phyloP scores from a whole-genome alignment of 345 rosid genomes.

The Linum tenue region DNA sequence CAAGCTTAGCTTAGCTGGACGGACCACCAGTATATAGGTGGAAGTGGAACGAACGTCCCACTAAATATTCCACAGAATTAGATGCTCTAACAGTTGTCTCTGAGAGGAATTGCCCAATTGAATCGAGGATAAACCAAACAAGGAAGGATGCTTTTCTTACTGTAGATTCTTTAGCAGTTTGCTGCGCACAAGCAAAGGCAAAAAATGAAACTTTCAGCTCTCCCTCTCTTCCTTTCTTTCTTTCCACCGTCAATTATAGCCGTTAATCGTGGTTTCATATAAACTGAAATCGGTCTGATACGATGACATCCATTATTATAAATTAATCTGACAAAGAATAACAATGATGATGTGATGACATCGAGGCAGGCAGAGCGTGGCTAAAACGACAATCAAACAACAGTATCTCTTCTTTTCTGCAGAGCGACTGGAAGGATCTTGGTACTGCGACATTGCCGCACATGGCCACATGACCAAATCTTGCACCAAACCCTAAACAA shows the following conservation, averaged over 20 bases:
- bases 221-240: slow-evolving; percentile 2
- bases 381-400: too few relatives aligned
- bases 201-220: slow-evolving; percentile 7
- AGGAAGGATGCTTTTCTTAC: neutral
- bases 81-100: neutral
- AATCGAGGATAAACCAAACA: neutral
- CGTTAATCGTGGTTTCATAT: too few relatives aligned
- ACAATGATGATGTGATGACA: too few relatives aligned
- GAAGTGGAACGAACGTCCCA: neutral
- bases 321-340: too few relatives aligned
- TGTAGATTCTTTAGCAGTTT: slow-evolving; percentile 1
- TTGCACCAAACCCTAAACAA: too few relatives aligned
- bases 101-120: neutral
- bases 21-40: neutral
- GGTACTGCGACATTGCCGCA: too few relatives aligned
- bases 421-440: too few relatives aligned
- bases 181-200: slow-evolving; percentile 8
- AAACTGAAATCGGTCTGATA: too few relatives aligned
- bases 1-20: neutral
- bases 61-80: neutral
- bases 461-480: too few relatives aligned
- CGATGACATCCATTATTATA: too few relatives aligned
- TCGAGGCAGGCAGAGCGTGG: too few relatives aligned
- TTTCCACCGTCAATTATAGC: neutral
- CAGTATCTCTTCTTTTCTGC: too few relatives aligned